phyloP scores from a whole-genome alignment of 768 basidiomycete species.

The Trametes elegans region DNA sequence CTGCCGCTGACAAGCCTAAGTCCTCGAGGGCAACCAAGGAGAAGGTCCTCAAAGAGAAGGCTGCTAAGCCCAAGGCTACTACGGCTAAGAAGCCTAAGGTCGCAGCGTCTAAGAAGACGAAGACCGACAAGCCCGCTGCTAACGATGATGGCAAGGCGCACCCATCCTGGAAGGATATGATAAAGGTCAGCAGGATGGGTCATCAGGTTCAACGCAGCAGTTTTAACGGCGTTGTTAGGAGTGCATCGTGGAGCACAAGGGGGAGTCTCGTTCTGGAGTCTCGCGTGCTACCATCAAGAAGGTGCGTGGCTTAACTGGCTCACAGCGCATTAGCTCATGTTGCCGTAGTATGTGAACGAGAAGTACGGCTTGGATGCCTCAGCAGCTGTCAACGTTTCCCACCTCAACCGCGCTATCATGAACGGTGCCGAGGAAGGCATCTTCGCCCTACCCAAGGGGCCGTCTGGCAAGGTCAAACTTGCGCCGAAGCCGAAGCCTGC shows the following conservation, averaged over 20 bases:
- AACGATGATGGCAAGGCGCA: conserved; percentile 24
- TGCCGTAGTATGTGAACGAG: conserved; percentile 49
- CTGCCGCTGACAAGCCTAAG: conserved; percentile 20
- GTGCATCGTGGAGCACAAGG: conserved; percentile 63
- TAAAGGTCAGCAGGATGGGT: conserved; percentile 33
- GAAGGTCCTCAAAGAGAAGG: conserved; percentile 3
- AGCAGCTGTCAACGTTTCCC: conserved; percentile 40
- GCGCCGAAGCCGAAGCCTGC: conserved; percentile 50
- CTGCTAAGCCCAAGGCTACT: conserved; percentile 13
- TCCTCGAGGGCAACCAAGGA: conserved; percentile 6
- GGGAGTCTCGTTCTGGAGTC: conserved; percentile 68
- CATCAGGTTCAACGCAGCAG: no score
- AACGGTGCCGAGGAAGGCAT: conserved; percentile 48
- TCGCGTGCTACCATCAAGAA: conserved; percentile 76
- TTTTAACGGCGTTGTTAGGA: no score
- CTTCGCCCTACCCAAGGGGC: conserved; percentile 61
- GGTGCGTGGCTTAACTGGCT: conserved; percentile 22
- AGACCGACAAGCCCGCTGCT: conserved; percentile 19
- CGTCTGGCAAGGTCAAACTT: conserved; percentile 74
- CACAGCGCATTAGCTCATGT: not conserved
- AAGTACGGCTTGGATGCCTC: conserved; percentile 46
- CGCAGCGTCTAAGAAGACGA: conserved; percentile 9
- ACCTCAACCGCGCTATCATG: conserved; percentile 55
- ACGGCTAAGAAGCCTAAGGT: conserved; percentile 22
- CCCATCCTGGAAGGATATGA: conserved; percentile 40